Conservation (phyloP, 768 basidiomycete genomes). For the Clitopilus hobsonii region DNA sequence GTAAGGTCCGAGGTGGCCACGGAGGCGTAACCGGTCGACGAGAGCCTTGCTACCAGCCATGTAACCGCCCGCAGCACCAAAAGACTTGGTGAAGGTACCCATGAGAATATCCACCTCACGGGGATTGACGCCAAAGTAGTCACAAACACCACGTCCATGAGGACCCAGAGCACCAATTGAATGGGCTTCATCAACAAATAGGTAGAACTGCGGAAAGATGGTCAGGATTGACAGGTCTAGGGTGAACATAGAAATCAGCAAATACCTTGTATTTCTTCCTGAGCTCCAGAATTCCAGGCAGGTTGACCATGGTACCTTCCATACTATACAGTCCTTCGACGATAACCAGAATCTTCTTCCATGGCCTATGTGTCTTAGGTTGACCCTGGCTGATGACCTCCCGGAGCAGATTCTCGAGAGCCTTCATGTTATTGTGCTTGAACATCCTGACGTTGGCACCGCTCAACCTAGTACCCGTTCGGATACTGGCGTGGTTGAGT, state of each 20-base stretch:
- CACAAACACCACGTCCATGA: conserved; percentile 89
- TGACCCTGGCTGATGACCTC: conserved; percentile 97
- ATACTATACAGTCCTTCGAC: conserved; percentile 97
- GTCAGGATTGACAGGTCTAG: neutral
- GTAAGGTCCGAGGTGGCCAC: conserved; percentile 79
- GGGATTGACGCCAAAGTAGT: conserved; percentile 88
- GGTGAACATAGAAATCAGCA: neutral
- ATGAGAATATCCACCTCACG: conserved; percentile 86
- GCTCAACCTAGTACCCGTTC: conserved; percentile 85
- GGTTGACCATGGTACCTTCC: conserved; percentile 92
- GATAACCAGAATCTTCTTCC: conserved; percentile 96
- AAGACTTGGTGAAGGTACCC: conserved; percentile 98
- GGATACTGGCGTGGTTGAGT: conserved; percentile 92
- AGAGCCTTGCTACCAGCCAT: conserved; percentile 79
- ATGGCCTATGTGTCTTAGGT: conserved; percentile 95
- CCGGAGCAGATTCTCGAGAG: conserved; percentile 72
- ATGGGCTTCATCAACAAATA: conserved; percentile 96
- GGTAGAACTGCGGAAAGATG: conserved; percentile 65
- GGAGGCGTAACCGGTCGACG: conserved; percentile 77
- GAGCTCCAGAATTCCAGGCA: conserved; percentile 78
- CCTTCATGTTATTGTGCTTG: conserved; percentile 94
- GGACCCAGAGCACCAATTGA: conserved; percentile 96
- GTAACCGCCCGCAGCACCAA: conserved; percentile 93
- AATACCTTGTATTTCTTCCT: conserved; percentile 94
- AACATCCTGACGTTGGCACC: conserved; percentile 89